Base-by-base conservation (phyloP, 2,329 filamentous ascomycete genomes). In the Fusarium torreyae region DNA sequence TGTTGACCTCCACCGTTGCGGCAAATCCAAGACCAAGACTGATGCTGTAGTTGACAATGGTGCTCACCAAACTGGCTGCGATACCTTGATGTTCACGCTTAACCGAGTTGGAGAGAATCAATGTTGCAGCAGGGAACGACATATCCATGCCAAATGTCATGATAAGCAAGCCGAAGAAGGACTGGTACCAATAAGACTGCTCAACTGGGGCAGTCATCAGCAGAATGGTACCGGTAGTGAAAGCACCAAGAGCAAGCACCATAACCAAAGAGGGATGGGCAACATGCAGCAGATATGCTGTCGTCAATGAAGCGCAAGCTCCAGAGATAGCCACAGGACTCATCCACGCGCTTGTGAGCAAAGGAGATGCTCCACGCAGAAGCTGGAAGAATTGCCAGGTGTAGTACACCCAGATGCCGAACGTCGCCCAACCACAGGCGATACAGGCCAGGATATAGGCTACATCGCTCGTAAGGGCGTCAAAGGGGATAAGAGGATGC, bases 31-130 rank as follows among this genome's bases (percentile, higher is more conserved):
- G 81, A 0, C 88, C 89, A 4, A 92, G 77, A 2, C 87, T 88
- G 34, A 92, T 91, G 60, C 85, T 86, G 74, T 92, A 93, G 76
- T 93, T 92, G 64, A 92, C 86, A 13, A 90, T 82, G 0, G 89
- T 91, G 59, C 85, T 88, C 33, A 91, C 87, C 7, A 92, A 75
- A 18, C 84, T 87, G 11, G 81, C 82, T 1, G 78, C 83, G 13
- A 85, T 80, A 6, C 83, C 83, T 70, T 85, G 82, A 57, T 86
- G 79, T 42, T 82, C 77, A 56, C 78, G 80, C 14, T 79, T 74
- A 1, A 86, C 81, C 2, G 80, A 79, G 67, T 91, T 85, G 31
- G 84, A 87, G 10, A 92, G 79, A 31, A 91, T 83, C 14, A 91
- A 74, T 0, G 85, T 90, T 0, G 87, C 88, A 0, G 88, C 86